Evolutionary conservation across 1,284 basidiomycete genomes (phyloP).

Genomic region (Papiliotrema terrestris): DNA sequence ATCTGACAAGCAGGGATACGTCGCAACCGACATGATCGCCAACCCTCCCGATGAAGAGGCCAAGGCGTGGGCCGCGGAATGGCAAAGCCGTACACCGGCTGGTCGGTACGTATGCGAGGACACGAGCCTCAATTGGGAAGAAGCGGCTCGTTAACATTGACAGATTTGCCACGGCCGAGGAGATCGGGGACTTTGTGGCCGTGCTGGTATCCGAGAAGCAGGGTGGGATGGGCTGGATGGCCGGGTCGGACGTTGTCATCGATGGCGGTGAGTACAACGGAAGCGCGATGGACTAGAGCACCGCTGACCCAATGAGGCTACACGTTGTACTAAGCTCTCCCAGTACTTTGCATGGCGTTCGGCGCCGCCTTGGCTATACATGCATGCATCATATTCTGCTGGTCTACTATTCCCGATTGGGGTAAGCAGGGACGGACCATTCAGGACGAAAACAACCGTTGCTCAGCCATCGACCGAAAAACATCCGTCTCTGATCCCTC

Average conservation of each 20-base stretch:
- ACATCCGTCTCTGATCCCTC: too few species aligned
- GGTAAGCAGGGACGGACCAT: too few species aligned
- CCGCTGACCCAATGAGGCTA: not conserved
- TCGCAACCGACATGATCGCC: slow-evolving; percentile 48
- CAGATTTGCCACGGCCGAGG: slow-evolving; percentile 38
- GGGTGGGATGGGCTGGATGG: slow-evolving; percentile 38
- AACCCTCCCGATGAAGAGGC: slow-evolving; percentile 25
- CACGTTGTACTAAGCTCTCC: not conserved
- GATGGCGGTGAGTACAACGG: slow-evolving; percentile 38
- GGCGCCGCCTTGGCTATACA: too few species aligned
- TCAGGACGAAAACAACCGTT: too few species aligned
- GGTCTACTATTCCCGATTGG: too few species aligned
- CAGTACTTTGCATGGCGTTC: not conserved
- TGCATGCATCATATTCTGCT: too few species aligned
- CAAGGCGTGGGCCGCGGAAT: slow-evolving; percentile 28
- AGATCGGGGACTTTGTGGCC: slow-evolving; percentile 42
- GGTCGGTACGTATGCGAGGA: slow-evolving; percentile 20
- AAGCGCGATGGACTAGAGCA: not conserved
- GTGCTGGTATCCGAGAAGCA: slow-evolving; percentile 30
- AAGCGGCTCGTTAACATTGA: not conserved
- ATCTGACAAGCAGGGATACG: slow-evolving; percentile 31
- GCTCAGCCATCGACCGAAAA: too few species aligned
- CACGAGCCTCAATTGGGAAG: not conserved
- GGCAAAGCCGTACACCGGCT: slow-evolving; percentile 41
- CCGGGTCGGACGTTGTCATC: slow-evolving; percentile 44